Base-by-base conservation (phyloP, 2,329 filamentous ascomycete species). In the Pseudogymnoascus sp. region DNA sequence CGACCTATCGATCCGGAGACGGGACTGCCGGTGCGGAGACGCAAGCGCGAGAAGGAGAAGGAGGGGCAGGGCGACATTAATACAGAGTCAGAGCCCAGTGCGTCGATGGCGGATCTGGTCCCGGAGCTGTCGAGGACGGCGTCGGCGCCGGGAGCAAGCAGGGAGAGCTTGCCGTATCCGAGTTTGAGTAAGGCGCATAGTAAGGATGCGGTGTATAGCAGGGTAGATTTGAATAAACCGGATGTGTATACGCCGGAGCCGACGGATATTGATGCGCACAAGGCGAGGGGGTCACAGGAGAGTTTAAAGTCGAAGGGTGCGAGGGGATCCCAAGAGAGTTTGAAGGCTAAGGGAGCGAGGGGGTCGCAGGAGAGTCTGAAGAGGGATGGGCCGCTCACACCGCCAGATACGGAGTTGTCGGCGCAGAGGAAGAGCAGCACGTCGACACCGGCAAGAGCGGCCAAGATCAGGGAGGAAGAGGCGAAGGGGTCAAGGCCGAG, bases 131-230 rank as follows among this genome's bases (percentile, higher is more conserved):
- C 71, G 60, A 65, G 72, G 49, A 73, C 71, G 8, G 66, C 72
- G n/a, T 72, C 70, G 62, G 68, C 72, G 9, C 68, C 70, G 46
- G 72, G 71, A 25, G 64, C 70, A 16, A 68, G 67, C 3, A 68
- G 71, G 64, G 69, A 66, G 63, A 72, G 69, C 65, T 73, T 89
- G 43, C 88, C 90, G 5, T 96, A 96, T 73, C 91, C 92, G 1
- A 82, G 83, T 9, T 91, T 96, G 75, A 95, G 90, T 77, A 97
- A 96, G 77, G 89, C 89, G 11, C 91, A 96, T 75, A 96, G 91
- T 80, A 95, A 92, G 75, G 93, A 97, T 77, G 85, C 86, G 49
- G 84, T 96, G 62, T 82, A 85, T 67, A 87, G 85, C 72, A 68
- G 69, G 53, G 70, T 72, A 23, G 69, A 73, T 65, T 49, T 72